These are phyloP conservation scores for Salix arbutifolia DNA, from an alignment of 345 rosid genomes.

Conservation along the genomic window DNA sequence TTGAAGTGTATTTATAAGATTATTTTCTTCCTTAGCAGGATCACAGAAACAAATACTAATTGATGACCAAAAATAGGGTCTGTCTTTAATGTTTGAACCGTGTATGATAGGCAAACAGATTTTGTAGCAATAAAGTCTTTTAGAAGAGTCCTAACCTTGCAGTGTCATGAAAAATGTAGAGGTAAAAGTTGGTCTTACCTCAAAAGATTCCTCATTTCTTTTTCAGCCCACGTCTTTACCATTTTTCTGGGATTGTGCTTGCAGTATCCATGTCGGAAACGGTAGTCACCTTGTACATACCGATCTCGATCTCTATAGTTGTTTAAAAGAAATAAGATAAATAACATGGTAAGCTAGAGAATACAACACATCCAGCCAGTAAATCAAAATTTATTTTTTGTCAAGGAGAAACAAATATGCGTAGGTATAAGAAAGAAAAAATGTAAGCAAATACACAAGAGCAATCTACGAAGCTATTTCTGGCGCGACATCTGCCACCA, in stretches of 20 bases:
- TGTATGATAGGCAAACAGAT: not conserved
- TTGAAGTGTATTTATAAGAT: not conserved
- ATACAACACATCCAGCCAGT: not conserved
- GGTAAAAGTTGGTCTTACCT: conserved; percentile 40
- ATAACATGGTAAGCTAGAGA: not conserved
- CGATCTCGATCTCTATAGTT: conserved; percentile 81
- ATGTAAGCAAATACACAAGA: too few relatives aligned
- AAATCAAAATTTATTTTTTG: not conserved
- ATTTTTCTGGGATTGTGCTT: conserved; percentile 95
- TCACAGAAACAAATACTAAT: not conserved
- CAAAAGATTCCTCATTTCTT: conserved; percentile 91
- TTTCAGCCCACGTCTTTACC: conserved; percentile 99
- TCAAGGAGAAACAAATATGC: too few relatives aligned
- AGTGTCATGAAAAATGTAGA: not conserved
- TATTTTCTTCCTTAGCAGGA: not conserved
- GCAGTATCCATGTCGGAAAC: conserved; percentile 89
- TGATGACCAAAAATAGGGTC: not conserved
- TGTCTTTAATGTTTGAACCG: too few relatives aligned
- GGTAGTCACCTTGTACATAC: conserved; percentile 94
- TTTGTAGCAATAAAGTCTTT: not conserved
- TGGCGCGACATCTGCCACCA: not conserved
- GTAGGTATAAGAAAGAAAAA: too few relatives aligned
- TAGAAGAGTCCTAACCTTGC: not conserved
- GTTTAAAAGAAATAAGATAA: not conserved
- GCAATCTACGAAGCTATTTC: not conserved